Evolutionary conservation across 352 stramenopile species (phyloP).

Genomic region (Stramenopiles sp.): DNA sequence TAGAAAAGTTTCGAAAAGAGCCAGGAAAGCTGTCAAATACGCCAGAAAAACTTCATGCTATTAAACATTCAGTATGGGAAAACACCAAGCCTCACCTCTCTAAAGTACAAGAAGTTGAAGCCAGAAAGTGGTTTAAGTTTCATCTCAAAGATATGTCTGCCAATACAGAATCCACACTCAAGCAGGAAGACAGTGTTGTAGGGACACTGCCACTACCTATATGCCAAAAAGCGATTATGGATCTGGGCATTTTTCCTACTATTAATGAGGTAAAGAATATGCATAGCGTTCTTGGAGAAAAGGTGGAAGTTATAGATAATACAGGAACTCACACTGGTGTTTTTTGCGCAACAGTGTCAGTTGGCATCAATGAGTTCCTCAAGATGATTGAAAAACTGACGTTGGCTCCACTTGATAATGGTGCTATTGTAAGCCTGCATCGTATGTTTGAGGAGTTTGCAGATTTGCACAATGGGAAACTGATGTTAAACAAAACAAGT

Average conservation of each 20-base stretch:
- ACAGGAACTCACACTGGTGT: too few species aligned
- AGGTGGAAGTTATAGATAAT: neutral
- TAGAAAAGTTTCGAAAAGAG: neutral
- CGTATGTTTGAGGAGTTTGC: neutral
- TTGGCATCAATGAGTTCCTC: neutral
- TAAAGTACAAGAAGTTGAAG: neutral
- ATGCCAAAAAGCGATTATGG: neutral
- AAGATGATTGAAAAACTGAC: neutral
- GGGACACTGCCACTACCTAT: neutral
- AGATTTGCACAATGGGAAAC: neutral
- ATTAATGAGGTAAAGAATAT: neutral
- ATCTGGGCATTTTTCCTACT: neutral
- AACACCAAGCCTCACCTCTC: neutral
- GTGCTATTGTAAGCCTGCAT: neutral
- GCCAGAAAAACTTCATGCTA: neutral
- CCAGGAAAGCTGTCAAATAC: neutral
- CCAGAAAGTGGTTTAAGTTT: slow-evolving; percentile 1
- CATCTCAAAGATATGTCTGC: neutral
- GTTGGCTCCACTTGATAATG: neutral
- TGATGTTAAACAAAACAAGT: neutral
- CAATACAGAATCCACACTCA: too few species aligned
- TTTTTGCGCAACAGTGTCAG: too few species aligned
- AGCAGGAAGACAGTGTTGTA: too few species aligned
- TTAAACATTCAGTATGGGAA: neutral
- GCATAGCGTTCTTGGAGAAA: neutral